Base-by-base conservation (phyloP, 2,329 filamentous ascomycete genomes). In the Colletotrichum sp. region DNA sequence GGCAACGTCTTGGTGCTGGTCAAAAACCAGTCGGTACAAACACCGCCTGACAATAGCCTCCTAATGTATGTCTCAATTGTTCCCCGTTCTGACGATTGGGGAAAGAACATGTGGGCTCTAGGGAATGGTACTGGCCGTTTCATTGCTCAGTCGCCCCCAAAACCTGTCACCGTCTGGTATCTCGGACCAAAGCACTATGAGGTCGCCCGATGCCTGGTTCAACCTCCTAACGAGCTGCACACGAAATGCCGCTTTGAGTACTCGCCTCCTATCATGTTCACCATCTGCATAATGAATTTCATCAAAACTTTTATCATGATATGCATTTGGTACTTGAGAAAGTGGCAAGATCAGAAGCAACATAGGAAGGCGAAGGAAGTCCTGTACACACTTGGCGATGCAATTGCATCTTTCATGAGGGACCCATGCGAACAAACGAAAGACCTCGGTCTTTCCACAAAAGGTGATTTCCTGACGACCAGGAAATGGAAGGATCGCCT, bases 61-160 rank as follows among this genome's bases (percentile, higher is more conserved):
- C 16, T 71, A 9, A 57, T 71, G 44, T 71, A 66, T n/a, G 69
- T 71, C 15, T 71, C 69, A n/a, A 39, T 71, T 15, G 60, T 71
- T 6, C 69, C 69, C 34, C 69, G 69, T 4, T 57, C 28, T 2
- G 69, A 71, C 13, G 44, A 71, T 10, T 71, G 60, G 69, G 39
- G 26, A 2, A 71, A 71, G 30, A 71, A 71, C 60, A 71, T 71
- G 60, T 71, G 60, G 60, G 69, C 69, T 36, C 24, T 71, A 5
- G 60, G 69, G 5, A 71, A 71, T 15, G 60, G 69, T 5, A 71
- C 39, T 9, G 60, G 60, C 9, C 13, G 16, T 16, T 71, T 71
- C 9, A 21, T 34, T 5, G 69, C 69, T n/a, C 26, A 16, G 16
- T 66, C 44, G 5, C 69, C 69, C 9, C 28, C 44, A 7, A 66